Base-by-base conservation (phyloP, 768 basidiomycete species). In the Cantharellus anzutake region DNA sequence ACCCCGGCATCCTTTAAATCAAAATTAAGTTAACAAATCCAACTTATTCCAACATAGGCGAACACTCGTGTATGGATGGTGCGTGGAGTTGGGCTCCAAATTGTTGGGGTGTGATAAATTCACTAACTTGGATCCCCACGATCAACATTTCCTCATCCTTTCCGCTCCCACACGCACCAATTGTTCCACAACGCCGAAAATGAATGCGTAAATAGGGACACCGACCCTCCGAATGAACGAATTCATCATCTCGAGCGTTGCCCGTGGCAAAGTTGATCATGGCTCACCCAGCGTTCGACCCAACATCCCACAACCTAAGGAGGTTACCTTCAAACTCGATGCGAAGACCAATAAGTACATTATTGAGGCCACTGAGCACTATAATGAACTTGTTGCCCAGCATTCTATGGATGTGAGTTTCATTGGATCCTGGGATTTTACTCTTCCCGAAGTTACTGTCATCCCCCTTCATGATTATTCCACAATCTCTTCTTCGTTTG, bases 141-240 rank as follows among this genome's bases (percentile, higher is more conserved):
- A 53, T 44, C 67, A 69, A 59, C 70, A 29, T 29, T 29, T 29
- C 20, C 20, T 29, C 20, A 29, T 29, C 20, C 20, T 29, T 29
- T 29, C 20, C 20, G 20, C 20, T 29, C 20, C 20, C 20, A 29
- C 20, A 29, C 20, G 20, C 20, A 29, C 20, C 20, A 29, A 29
- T 29, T 29, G 20, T 29, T 29, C 20, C 20, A 29, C 20, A 29
- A 29, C 20, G 20, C 20, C 20, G 20, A 29, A 29, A 29, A 29
- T 29, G 20, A 29, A 29, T 29, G 20, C 20, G 20, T 72, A 39
- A 93, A 98, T 67, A 58, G 94, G 94, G 20, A 98, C 92, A 0
- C 87, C 96, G 3, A 98, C 94, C 0, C 75, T 97, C 39, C 83
- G 96, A 53, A 71, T 97, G 77, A 97, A 96, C 73, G 96, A 99